phyloP scores from a whole-genome alignment of 2,329 filamentous ascomycete genomes.

The Beauveria sp. region DNA sequence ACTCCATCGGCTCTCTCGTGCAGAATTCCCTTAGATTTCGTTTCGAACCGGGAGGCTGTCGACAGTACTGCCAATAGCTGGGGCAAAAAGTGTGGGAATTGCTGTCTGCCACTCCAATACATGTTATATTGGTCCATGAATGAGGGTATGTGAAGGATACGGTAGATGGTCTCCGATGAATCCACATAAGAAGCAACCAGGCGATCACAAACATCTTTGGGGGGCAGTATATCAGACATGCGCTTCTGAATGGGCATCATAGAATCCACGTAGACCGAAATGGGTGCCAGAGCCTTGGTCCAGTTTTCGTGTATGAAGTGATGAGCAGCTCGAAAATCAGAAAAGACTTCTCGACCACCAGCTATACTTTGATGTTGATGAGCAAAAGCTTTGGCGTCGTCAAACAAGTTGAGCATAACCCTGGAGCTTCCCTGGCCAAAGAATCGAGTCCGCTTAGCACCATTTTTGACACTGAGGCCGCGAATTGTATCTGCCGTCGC shows the following conservation, averaged over 20 bases:
- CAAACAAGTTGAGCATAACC: slow-evolving; percentile 48
- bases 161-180: slow-evolving; percentile 45
- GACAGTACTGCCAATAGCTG: slow-evolving; percentile 46
- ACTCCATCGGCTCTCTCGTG: slow-evolving; percentile 46
- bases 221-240: slow-evolving; percentile 49
- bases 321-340: slow-evolving; percentile 40
- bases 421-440: slow-evolving; percentile 47
- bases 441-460: slow-evolving; percentile 39
- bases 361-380: slow-evolving; percentile 32
- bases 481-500: slow-evolving; percentile 40
- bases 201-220: slow-evolving; percentile 42
- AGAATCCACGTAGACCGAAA: slow-evolving; percentile 51
- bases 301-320: slow-evolving; percentile 40
- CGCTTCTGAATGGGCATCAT: slow-evolving; percentile 50
- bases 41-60: slow-evolving; percentile 45
- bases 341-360: slow-evolving; percentile 35
- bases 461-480: slow-evolving; percentile 41
- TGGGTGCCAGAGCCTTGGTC: slow-evolving; percentile 39
- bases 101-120: slow-evolving; percentile 43
- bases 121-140: slow-evolving; percentile 43
- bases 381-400: slow-evolving; percentile 46
- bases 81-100: slow-evolving; percentile 44
- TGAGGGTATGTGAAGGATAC: slow-evolving; percentile 44
- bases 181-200: slow-evolving; percentile 42
- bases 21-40: slow-evolving; percentile 41